Percentiles rank a stretch among this genome's conserved stretches.
These are phyloP conservation scores for Cairneyella variabilis DNA, from an alignment of 495 filamentous ascomycete genomes.

Conservation along the genomic window DNA sequence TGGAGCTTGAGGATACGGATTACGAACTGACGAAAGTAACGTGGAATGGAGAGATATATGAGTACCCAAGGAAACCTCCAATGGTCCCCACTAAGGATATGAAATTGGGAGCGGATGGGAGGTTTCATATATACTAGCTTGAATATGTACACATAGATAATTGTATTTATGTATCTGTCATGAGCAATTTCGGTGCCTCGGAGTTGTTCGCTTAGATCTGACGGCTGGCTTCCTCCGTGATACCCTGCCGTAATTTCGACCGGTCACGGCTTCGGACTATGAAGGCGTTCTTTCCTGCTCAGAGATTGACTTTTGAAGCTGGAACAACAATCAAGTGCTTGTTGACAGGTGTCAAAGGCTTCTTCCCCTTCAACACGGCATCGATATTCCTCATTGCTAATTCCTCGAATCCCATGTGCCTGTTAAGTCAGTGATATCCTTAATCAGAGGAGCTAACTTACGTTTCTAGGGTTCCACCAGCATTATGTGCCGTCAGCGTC, in stretches of 20 bases:
- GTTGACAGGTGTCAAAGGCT: conserved; percentile 65
- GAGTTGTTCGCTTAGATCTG: too few species aligned
- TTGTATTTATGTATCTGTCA: too few species aligned
- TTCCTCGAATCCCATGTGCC: conserved; percentile 66
- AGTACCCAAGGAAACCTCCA: neutral
- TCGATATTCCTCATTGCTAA: conserved; percentile 70
- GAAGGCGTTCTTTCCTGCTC: too few species aligned
- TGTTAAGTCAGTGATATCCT: neutral
- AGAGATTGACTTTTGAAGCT: neutral
- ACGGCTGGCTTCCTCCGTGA: too few species aligned
- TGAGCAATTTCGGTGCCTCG: too few species aligned
- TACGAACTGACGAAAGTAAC: neutral
- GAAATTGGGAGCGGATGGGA: neutral
- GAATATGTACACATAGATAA: too few species aligned
- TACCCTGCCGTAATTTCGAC: too few species aligned
- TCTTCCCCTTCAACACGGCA: conserved; percentile 48
- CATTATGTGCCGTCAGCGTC: conserved; percentile 66
- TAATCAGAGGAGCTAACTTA: conserved; percentile 1
- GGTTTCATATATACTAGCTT: too few species aligned
- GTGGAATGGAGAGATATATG: neutral
- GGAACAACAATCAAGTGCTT: conserved; percentile 39
- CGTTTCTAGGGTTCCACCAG: conserved; percentile 67
- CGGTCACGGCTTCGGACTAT: too few species aligned
- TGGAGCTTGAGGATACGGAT: neutral
- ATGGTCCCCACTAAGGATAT: neutral